Conservation (phyloP, 495 filamentous ascomycete species). For the Collariella sp. region DNA sequence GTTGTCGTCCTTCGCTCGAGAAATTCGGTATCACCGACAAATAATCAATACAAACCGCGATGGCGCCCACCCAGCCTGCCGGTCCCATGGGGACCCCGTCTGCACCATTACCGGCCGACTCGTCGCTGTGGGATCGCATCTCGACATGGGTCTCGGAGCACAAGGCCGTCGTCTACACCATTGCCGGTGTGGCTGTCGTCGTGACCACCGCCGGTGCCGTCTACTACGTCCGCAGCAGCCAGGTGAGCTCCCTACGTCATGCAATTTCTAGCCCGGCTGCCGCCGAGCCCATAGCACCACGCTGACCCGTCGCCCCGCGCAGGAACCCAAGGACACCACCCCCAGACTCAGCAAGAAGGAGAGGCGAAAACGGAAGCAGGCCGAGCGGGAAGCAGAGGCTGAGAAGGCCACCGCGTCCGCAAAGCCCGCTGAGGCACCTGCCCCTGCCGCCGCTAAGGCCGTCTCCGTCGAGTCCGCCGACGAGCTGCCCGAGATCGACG, state of each 20-base stretch:
- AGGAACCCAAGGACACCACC: constrained; percentile 26
- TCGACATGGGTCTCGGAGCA: constrained; percentile 91
- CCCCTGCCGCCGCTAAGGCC: constrained; percentile 30
- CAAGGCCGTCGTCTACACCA: constrained; percentile 90
- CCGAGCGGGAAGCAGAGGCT: constrained; percentile 52
- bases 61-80: constrained; percentile 35
- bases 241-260: not conserved
- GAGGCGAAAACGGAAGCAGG: constrained; percentile 61
- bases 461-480: constrained; percentile 59
- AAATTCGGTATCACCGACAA: constrained; percentile 1
- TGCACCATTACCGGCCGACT: constrained; percentile 36
- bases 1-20: not conserved
- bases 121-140: constrained; percentile 80
- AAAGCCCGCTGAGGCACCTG: constrained; percentile 17
- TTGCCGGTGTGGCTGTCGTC: constrained; percentile 86
- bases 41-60: constrained; percentile 11
- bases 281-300: not conserved
- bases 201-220: constrained; percentile 82
- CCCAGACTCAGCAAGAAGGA: constrained; percentile 46
- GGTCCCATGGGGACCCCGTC: constrained; percentile 31
- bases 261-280: not conserved
- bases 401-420: constrained; percentile 27
- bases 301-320: not conserved
- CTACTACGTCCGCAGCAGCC: constrained; percentile 64
- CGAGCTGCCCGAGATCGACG: constrained; percentile 78